Evolutionary conservation across 2,329 filamentous ascomycete genomes (phyloP).

Genomic region (Neonectria neomacrospora): DNA sequence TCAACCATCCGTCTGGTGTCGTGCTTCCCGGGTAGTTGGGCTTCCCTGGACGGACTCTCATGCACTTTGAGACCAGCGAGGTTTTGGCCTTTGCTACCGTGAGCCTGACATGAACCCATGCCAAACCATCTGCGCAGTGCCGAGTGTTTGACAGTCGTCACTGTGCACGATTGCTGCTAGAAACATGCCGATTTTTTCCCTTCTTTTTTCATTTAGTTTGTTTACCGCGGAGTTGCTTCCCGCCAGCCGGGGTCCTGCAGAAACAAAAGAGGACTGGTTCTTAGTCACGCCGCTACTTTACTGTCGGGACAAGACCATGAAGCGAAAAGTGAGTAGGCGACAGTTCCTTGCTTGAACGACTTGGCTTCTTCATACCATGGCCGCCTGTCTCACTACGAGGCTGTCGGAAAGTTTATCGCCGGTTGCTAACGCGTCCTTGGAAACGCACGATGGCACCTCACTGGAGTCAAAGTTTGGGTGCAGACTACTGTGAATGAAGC

Average conservation of each 20-base stretch:
- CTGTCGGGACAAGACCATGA: neutral
- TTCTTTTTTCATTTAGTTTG: too few species aligned
- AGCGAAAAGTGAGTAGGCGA: neutral
- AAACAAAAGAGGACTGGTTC: constrained; percentile 3
- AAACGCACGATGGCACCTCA: constrained; percentile 23
- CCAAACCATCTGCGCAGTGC: constrained; percentile 3
- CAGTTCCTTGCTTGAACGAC: neutral
- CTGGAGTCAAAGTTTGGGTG: neutral
- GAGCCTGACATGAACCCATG: constrained; percentile 14
- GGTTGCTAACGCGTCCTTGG: constrained; percentile 8
- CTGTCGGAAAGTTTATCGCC: constrained; percentile 5
- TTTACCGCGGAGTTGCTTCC: constrained; percentile 2
- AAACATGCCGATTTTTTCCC: constrained; percentile 17
- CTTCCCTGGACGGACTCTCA: constrained; percentile 14
- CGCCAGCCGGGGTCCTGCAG: constrained; percentile 3
- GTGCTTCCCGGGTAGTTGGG: constrained; percentile 12
- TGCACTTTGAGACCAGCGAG: constrained; percentile 1
- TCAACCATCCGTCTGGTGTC: constrained; percentile 15
- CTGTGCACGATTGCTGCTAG: neutral
- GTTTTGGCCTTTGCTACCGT: constrained; percentile 7
- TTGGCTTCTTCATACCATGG: constrained; percentile 4
- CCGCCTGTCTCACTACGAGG: neutral
- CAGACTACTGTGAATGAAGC: neutral
- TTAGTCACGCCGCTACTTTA: constrained; percentile 16
- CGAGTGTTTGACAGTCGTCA: neutral